phyloP scores from a whole-genome alignment of 805 yeast genomes.

The Yueomyces sinensis region DNA sequence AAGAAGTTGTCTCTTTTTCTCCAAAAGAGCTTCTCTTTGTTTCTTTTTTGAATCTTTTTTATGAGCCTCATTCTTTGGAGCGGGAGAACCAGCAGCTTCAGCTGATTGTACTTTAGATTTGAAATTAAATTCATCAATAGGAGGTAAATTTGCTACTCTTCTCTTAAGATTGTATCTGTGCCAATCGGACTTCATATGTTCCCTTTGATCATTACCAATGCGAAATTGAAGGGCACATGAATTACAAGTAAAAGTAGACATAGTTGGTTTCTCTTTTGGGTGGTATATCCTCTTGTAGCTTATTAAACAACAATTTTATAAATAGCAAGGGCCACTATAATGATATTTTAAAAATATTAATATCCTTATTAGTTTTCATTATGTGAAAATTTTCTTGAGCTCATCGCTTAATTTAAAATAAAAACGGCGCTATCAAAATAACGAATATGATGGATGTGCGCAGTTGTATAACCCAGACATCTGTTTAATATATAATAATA shows the following conservation, averaged over 20 bases:
- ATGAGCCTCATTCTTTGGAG: constrained; percentile 8
- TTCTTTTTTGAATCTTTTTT: constrained; percentile 30
- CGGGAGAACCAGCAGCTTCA: constrained; percentile 11
- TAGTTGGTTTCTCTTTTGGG: too few relatives aligned
- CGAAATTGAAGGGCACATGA: constrained; percentile 75
- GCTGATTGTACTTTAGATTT: constrained; percentile 48
- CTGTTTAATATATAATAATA: too few relatives aligned
- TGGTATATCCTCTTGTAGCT: too few relatives aligned
- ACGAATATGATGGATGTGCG: too few relatives aligned
- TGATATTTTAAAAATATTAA: too few relatives aligned
- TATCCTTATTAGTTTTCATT: too few relatives aligned
- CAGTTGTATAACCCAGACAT: too few relatives aligned
- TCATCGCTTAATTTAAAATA: too few relatives aligned
- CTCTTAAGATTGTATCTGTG: constrained; percentile 92
- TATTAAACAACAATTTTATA: too few relatives aligned
- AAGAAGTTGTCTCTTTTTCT: constrained; percentile 28
- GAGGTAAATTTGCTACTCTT: constrained; percentile 77
- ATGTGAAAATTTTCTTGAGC: too few relatives aligned
- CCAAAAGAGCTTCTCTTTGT: constrained; percentile 30
- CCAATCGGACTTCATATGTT: constrained; percentile 97
- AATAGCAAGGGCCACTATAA: too few relatives aligned
- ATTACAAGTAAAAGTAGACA: constrained; percentile 54
- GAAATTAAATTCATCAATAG: constrained; percentile 52
- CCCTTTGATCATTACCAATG: constrained; percentile 64
- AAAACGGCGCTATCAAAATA: too few relatives aligned